Base-by-base conservation (phyloP, 1,139 yeast species). In the Hanseniaspora sp. region DNA sequence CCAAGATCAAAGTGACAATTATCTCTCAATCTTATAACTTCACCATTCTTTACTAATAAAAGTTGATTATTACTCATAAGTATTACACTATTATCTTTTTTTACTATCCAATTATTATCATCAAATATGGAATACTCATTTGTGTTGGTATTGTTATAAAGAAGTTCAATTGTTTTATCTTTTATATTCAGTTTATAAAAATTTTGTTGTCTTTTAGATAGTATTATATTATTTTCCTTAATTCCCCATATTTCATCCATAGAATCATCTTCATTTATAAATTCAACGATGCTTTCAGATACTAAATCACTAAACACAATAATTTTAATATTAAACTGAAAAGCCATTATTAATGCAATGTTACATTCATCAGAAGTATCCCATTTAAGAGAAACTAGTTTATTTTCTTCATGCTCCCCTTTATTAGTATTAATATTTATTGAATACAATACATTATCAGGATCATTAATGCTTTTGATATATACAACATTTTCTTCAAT, bases 401-500 rank as follows among this genome's bases (percentile, higher is more conserved):
- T 34, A 28, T 51, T 51, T n/a, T 44, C 33, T 23, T 44, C 54
- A 41, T 39, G 30, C 28, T 13, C 46, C 1, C 28, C 28, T 30
- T 9, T 1, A 7, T 15, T 7, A 23, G n/a, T 9, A 12, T 51
- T 38, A 6, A 35, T 9, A 18, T 34, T 29, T 8, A 51, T n/a
- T 18, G 37, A 13, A 33, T 44, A 30, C 6, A 51, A 33, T 5
- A 33, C n/a, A 9, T n/a, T 39, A 1, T 23, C 8, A 12, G 33
- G 9, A 13, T 51, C 39, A 33, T 31, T 34, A 8, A 51, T 13
- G 2, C 44, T 55, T 35, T 48, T 57, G 2, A 63, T 52, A 34
- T 56, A 59, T 8, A 63, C 59, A 9, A 34, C 17, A 7, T 51
- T 46, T 5, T 38, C 37, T 12, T 39, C 28, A n/a, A 15, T 7